Evolutionary conservation across 148 eudicot species (phyloP).

Genomic region (Hydrangea macrophylla): DNA sequence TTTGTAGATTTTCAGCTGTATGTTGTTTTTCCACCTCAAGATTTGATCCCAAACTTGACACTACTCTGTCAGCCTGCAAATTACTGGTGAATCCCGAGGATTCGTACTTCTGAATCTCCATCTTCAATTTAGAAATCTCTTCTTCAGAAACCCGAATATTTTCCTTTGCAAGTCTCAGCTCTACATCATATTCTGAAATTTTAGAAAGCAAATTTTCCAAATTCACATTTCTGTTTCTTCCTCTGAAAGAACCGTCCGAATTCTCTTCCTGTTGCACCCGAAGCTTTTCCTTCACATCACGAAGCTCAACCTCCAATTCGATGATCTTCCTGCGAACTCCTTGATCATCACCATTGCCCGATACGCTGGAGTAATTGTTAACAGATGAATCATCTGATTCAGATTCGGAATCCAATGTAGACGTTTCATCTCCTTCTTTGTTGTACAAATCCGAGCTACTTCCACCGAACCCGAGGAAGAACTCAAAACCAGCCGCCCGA

Average conservation of each 20-base stretch:
- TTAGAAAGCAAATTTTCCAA: constrained; percentile 30
- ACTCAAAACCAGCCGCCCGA: constrained; percentile 89
- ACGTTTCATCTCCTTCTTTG: constrained; percentile 68
- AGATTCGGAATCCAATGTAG: constrained; percentile 69
- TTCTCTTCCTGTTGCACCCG: constrained; percentile 36
- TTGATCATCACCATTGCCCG: constrained; percentile 40
- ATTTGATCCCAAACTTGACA: constrained; percentile 4
- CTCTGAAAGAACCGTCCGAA: constrained; percentile 37
- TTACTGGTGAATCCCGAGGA: constrained; percentile 19
- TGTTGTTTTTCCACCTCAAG: constrained; percentile 18
- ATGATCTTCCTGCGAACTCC: constrained; percentile 39
- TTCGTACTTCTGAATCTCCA: constrained; percentile 44
- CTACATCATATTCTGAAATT: constrained; percentile 50
- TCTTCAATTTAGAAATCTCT: constrained; percentile 51
- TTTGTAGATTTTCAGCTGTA: constrained; percentile 24
- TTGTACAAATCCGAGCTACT: constrained; percentile 49
- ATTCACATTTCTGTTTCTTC: constrained; percentile 31
- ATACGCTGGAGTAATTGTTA: constrained; percentile 40
- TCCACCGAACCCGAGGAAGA: constrained; percentile 68
- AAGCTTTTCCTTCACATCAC: constrained; percentile 49
- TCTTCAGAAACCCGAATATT: constrained; percentile 45
- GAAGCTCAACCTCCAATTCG: constrained; percentile 57
- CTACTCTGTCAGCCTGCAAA: too few relatives aligned
- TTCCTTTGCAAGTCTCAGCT: constrained; percentile 39
- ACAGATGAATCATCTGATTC: constrained; percentile 83